Evolutionary conservation across 345 rosid genomes (phyloP).

Genomic region (Erodium maritimum): DNA sequence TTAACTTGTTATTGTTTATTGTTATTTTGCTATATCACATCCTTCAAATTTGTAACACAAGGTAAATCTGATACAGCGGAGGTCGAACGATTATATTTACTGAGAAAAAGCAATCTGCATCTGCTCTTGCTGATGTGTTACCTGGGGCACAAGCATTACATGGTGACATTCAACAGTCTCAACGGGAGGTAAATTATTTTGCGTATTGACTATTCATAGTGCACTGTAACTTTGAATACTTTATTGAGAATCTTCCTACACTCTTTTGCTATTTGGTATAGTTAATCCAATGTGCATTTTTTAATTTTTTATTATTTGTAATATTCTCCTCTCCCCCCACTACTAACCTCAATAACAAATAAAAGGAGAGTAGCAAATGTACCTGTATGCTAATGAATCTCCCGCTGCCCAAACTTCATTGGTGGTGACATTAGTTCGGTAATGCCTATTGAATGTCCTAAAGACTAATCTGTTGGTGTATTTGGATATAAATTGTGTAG

Average conservation of each 20-base stretch:
- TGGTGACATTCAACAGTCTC: conserved; percentile 88
- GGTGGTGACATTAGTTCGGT: not conserved
- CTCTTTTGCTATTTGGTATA: not conserved
- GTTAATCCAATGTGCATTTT: not conserved
- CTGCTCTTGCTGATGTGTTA: conserved; percentile 76
- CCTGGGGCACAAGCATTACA: conserved; percentile 85
- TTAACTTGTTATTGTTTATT: not conserved
- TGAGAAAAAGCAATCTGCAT: conserved; percentile 77
- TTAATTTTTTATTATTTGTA: too few relatives aligned
- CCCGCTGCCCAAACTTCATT: not conserved
- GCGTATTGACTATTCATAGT: not conserved
- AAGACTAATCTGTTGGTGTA: too few relatives aligned
- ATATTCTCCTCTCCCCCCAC: too few relatives aligned
- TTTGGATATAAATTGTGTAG: too few relatives aligned
- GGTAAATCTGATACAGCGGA: conserved; percentile 43
- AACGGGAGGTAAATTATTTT: conserved; percentile 58
- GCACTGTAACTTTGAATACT: not conserved
- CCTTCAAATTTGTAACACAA: conserved; percentile 1
- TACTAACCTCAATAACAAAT: not conserved
- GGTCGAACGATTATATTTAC: conserved; percentile 89
- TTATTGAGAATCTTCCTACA: not conserved
- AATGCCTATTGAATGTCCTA: not conserved
- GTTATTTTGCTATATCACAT: not conserved
- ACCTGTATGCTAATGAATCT: not conserved
- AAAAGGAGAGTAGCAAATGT: not conserved